Conservation (phyloP, 2,329 filamentous ascomycete species). For the Gaeumannomyces sp. region DNA sequence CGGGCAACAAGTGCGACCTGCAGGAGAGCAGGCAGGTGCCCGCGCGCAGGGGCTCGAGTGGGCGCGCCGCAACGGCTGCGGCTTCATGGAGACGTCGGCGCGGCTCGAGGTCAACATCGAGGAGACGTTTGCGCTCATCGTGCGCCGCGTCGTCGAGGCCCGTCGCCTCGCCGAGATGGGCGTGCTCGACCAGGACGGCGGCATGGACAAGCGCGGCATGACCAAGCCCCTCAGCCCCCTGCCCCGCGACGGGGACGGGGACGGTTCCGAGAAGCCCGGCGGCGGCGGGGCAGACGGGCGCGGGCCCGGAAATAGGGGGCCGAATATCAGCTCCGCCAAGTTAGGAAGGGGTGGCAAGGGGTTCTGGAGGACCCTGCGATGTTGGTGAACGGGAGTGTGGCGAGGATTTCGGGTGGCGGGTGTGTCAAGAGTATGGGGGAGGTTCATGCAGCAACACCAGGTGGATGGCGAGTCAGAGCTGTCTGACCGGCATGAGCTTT, state of each 20-base stretch:
- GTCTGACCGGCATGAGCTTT: neutral
- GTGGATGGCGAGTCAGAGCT: neutral
- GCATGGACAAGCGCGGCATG: slow-evolving; percentile 45
- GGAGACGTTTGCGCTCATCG: slow-evolving; percentile 73
- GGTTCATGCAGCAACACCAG: too few species aligned
- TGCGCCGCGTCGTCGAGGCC: slow-evolving; percentile 56
- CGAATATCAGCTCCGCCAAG: slow-evolving; percentile 35
- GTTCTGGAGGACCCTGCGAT: slow-evolving; percentile 53
- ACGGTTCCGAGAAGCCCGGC: slow-evolving; percentile 34
- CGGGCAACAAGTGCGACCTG: slow-evolving; percentile 81
- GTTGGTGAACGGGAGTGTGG: slow-evolving; percentile 37
- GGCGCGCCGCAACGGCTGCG: slow-evolving; percentile 65
- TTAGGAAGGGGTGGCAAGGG: slow-evolving; percentile 35
- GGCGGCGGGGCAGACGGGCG: slow-evolving; percentile 18
- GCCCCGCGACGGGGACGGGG: slow-evolving; percentile 27
- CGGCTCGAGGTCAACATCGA: slow-evolving; percentile 82
- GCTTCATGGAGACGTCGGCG: slow-evolving; percentile 87
- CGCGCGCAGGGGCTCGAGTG: slow-evolving; percentile 71
- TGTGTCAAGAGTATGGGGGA: neutral
- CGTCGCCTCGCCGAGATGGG: slow-evolving; percentile 44
- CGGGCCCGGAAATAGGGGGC: slow-evolving; percentile 38
- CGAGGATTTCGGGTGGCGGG: too few species aligned
- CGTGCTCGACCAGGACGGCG: slow-evolving; percentile 31
- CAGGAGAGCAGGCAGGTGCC: slow-evolving; percentile 62
- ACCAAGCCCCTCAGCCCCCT: slow-evolving; percentile 54